A percentile compares a stretch with the other conserved stretches of the same genome.
These are phyloP conservation scores for Casuarina equisetifolia DNA, from an alignment of 306 rosid genomes.

Conservation along the genomic window DNA sequence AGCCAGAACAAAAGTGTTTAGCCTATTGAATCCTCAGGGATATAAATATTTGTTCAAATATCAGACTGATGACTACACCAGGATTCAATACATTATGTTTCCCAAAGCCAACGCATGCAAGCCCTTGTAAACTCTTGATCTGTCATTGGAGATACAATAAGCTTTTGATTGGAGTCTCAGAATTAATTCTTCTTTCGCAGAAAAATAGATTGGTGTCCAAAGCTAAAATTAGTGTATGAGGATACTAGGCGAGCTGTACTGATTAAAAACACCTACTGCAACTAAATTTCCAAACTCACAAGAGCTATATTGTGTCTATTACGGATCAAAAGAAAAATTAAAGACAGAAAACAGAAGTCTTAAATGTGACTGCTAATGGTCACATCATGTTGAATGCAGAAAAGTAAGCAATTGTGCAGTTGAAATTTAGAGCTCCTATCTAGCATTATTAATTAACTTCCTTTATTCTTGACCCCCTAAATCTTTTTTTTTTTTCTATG, in stretches of 20 bases:
- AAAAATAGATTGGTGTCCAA: not conserved
- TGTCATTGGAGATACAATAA: not conserved
- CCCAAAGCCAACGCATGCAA: not conserved
- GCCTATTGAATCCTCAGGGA: not conserved
- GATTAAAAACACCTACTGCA: not conserved
- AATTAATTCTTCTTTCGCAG: not conserved
- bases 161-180: not conserved
- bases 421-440: constrained; percentile 11
- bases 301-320: not conserved
- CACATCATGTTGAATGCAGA: not conserved
- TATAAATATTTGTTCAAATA: not conserved
- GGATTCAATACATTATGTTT: not conserved
- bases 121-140: not conserved
- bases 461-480: constrained; percentile 3
- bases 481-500: not conserved
- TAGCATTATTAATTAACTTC: not conserved
- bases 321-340: not conserved
- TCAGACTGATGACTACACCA: not conserved
- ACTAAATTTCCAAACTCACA: not conserved
- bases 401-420: not conserved
- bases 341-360: not conserved
- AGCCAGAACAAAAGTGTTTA: not conserved
- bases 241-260: not conserved
- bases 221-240: not conserved
- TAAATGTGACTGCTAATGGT: not conserved